phyloP scores from a whole-genome alignment of 2,329 filamentous ascomycete species.

The Thelonectria discophora region DNA sequence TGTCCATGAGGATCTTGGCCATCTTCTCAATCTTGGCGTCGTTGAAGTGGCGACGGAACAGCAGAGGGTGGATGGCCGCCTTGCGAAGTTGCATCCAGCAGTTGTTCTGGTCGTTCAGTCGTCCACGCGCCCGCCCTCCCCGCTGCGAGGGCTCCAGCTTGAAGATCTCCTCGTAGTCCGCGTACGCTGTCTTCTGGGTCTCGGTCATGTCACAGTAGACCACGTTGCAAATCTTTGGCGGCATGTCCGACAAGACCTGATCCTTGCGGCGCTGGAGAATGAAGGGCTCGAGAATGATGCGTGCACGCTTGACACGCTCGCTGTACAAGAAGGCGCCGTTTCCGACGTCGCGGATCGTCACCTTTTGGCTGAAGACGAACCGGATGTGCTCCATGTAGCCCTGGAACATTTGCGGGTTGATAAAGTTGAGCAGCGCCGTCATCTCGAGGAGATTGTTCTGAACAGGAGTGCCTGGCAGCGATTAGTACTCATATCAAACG shows the following conservation, averaged over 20 bases:
- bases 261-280: conserved; percentile 93
- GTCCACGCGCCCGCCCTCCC: conserved; percentile 58
- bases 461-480: conserved; percentile 82
- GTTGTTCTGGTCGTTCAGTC: conserved; percentile 68
- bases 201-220: conserved; percentile 83
- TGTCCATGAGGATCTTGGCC: conserved; percentile 77
- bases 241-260: conserved; percentile 86
- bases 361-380: conserved; percentile 90
- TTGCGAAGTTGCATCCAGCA: conserved; percentile 92
- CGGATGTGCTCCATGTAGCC: conserved; percentile 81
- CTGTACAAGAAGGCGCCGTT: conserved; percentile 86
- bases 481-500: conserved; percentile 27
- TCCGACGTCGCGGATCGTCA: conserved; percentile 80
- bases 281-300: conserved; percentile 93
- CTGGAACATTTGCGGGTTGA: conserved; percentile 85
- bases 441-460: conserved; percentile 96
- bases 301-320: conserved; percentile 85
- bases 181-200: conserved; percentile 78
- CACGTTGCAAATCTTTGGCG: conserved; percentile 79
- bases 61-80: conserved; percentile 88
- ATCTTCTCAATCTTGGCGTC: conserved; percentile 81
- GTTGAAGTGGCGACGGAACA: conserved; percentile 84
- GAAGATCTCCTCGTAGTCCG: conserved; percentile 70
- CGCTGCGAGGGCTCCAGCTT: conserved; percentile 65
- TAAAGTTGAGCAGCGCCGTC: conserved; percentile 89